Conservation (phyloP, 805 yeast species). For the Lipomyces chichibuensis region DNA sequence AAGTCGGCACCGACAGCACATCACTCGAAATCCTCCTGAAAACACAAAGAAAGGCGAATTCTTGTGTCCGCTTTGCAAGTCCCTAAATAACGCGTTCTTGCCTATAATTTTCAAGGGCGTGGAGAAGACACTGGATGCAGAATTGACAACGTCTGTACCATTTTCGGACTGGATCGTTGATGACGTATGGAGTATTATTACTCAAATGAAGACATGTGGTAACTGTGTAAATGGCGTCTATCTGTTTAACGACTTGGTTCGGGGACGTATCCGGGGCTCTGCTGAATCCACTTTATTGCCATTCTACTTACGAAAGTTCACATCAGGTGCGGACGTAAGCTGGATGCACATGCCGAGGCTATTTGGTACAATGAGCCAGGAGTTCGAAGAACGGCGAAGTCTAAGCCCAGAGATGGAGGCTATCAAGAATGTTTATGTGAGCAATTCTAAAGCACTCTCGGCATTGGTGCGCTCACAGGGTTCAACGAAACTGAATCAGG, state of each 20-base stretch:
- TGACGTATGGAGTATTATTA: constrained; percentile 28
- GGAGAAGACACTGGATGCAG: constrained; percentile 36
- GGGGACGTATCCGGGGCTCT: constrained; percentile 7
- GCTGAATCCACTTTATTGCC: constrained; percentile 11
- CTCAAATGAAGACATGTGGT: constrained; percentile 12
- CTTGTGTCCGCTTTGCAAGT: constrained; percentile 88
- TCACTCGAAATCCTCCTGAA: constrained; percentile 82
- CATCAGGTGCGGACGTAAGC: constrained; percentile 3
- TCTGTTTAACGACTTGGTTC: constrained; percentile 2
- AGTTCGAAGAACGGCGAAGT: constrained; percentile 7
- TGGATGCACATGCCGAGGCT: constrained; percentile 7
- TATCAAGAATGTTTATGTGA: background rate
- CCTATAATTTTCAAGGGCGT: constrained; percentile 70
- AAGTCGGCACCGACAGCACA: constrained; percentile 61
- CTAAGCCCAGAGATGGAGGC: constrained; percentile 3
- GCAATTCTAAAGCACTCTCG: constrained; percentile 9
- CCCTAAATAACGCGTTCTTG: constrained; percentile 78
- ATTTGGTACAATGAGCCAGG: constrained; percentile 5
- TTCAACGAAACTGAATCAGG: background rate
- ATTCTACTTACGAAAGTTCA: constrained; percentile 7
- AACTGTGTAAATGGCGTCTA: background rate
- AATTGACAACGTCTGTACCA: constrained; percentile 2
- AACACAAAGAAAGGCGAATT: constrained; percentile 71
- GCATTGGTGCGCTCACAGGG: constrained; percentile 17
- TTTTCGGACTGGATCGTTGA: constrained; percentile 32